Conservation (phyloP, 345 rosid genomes). For the Hirschfeldia incana region DNA sequence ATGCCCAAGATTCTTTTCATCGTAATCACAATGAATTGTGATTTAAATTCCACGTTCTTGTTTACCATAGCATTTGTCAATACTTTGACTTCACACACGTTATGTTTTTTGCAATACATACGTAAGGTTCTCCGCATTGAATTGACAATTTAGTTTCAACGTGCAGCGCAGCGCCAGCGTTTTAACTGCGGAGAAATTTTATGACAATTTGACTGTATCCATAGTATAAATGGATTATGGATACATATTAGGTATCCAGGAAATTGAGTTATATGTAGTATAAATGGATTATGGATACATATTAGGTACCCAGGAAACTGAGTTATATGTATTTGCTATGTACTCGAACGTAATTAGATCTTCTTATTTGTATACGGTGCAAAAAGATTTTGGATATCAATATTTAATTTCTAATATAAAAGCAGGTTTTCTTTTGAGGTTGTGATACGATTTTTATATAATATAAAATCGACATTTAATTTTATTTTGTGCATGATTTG, state of each 20-base stretch:
- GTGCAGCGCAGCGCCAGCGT: not conserved
- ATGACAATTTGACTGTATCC: not conserved
- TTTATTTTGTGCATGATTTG: not conserved
- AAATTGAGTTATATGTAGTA: not conserved
- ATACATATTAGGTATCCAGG: no score
- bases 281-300: no score
- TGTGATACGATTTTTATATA: not conserved
- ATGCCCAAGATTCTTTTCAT: constrained; percentile 35
- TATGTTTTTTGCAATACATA: not conserved
- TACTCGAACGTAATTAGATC: not conserved
- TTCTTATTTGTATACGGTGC: not conserved
- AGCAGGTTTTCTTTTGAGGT: not conserved
- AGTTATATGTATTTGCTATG: not conserved
- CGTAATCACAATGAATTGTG: constrained; percentile 16
- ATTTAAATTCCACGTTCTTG: not conserved
- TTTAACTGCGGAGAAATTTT: not conserved
- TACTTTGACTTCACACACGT: constrained; percentile 25
- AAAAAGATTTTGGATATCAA: not conserved
- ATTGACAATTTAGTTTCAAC: constrained; percentile 16
- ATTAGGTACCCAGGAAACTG: not conserved
- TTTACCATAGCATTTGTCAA: constrained; percentile 6
- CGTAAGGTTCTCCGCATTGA: not conserved
- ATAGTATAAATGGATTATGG: not conserved
- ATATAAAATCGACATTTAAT: not conserved
- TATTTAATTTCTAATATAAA: not conserved